Evolutionary conservation across 148 eudicot genomes (phyloP).

Genomic region (Vaccinium darrowii): DNA sequence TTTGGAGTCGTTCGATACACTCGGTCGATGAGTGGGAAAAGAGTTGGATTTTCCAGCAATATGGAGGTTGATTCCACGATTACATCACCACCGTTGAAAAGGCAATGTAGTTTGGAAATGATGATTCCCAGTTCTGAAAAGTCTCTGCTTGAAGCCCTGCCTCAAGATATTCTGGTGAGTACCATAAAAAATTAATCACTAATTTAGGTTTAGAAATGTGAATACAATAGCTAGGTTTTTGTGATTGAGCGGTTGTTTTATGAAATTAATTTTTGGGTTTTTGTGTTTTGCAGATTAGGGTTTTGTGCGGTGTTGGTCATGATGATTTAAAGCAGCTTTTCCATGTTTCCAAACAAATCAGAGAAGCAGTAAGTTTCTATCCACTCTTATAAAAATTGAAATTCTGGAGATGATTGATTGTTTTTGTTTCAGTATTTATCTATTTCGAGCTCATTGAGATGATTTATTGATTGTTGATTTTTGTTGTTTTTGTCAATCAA

Average conservation of each 20-base stretch:
- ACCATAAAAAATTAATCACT: neutral
- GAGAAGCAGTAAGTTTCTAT: conserved; percentile 55
- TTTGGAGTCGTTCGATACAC: conserved; percentile 25
- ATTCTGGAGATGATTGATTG: neutral
- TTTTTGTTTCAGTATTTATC: neutral
- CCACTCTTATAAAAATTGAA: neutral
- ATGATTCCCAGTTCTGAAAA: conserved; percentile 11
- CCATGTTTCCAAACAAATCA: conserved; percentile 54
- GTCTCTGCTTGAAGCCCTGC: conserved; percentile 58
- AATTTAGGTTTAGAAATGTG: neutral
- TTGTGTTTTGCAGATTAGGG: conserved; percentile 51
- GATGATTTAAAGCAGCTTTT: conserved; percentile 73
- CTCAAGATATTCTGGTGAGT: conserved; percentile 74
- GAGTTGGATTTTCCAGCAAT: conserved; percentile 38
- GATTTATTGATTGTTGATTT: neutral
- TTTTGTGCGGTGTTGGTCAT: conserved; percentile 73
- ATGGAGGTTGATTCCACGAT: conserved; percentile 36
- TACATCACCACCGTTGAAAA: conserved; percentile 32
- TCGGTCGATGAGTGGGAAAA: conserved; percentile 54
- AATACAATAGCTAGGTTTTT: neutral
- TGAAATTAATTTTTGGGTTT: neutral
- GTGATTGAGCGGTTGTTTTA: neutral
- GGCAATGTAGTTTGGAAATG: conserved; percentile 21
- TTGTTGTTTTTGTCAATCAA: conserved; percentile 4
- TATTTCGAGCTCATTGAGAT: neutral